phyloP scores from a whole-genome alignment of 352 stramenopile genomes.

The Sclerospora graminicola region DNA sequence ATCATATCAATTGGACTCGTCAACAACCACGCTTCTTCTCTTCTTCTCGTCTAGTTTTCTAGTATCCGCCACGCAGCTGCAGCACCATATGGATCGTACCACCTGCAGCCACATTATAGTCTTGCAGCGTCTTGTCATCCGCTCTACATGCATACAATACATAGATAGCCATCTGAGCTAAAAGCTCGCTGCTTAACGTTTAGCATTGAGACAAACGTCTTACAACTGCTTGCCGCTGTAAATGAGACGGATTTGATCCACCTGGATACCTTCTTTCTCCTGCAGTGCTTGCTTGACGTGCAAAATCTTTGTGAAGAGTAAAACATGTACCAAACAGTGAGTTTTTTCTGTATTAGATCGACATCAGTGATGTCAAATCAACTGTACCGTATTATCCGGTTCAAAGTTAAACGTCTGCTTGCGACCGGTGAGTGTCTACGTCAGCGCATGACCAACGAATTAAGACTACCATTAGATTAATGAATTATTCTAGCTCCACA shows the following conservation, averaged over 20 bases:
- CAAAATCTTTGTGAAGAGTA: slow-evolving; percentile 64
- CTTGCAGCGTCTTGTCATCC: slow-evolving; percentile 94
- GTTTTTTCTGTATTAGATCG: too few relatives aligned
- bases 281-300: slow-evolving; percentile 96
- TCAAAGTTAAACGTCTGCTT: slow-evolving; percentile 89
- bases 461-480: too few relatives aligned
- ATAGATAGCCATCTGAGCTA: neutral
- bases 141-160: slow-evolving; percentile 30
- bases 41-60: slow-evolving; percentile 8
- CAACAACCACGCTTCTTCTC: too few relatives aligned
- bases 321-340: neutral
- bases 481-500: too few relatives aligned
- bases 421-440: slow-evolving; percentile 74
- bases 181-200: neutral
- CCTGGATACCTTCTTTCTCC: slow-evolving; percentile 96
- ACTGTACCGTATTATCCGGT: slow-evolving; percentile 63
- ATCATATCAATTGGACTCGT: too few relatives aligned
- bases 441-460: too few relatives aligned
- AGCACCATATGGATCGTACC: slow-evolving; percentile 99
- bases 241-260: slow-evolving; percentile 90
- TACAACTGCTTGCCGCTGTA: slow-evolving; percentile 96
- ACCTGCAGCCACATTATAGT: slow-evolving; percentile 95
- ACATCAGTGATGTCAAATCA: too few relatives aligned
- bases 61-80: slow-evolving; percentile 91
- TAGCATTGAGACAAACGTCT: slow-evolving; percentile 5